Base-by-base conservation (phyloP, 176 grass and related monocot species). In the Bromus sterilis region DNA sequence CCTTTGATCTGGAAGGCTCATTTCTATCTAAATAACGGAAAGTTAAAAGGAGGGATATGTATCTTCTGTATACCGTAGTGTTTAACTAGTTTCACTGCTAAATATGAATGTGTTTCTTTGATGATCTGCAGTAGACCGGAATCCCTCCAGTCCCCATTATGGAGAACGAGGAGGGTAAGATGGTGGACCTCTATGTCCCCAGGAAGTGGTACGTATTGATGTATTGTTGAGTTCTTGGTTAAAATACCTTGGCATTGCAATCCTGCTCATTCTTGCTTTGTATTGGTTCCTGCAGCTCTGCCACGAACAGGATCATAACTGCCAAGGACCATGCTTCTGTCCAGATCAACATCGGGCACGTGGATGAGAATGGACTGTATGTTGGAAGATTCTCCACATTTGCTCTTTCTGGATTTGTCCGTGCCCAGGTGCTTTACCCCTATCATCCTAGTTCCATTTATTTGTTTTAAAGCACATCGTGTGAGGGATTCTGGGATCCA, bases 81-180 rank as follows among this genome's bases (percentile, higher is more conserved):
- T 65, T 24, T 53, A 12, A 7, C 30, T 62, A 23, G 40, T 55
- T 61, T 11, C 3, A 2, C 28, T 72, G 6, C 41, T 82, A 78
- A 82, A 40, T 20, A 35, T 30, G 23, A 29, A 11, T 71, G 30
- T 40, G 23, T 53, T 77, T 87, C 26, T 71, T 59, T 9, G 39
- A 35, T 55, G 20, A 35, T 34, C 33, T 42, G 20, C 32, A 63
- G 32, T 33, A 21, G 24, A 51, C 41, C 24, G 0, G 12, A 23
- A 41, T 53, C 26, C 2, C 49, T 34, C 51, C 61, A 58, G 13
- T 70, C 5, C 13, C 14, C 75, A 92, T 46, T 68, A 88, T 88
- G 86, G 86, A 94, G 86, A 94, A 91, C 57, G 92, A 94, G 62
- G 92, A 91, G 75, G 92, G 89, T 55, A 66, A 84, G 51, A 94